phyloP scores from a whole-genome alignment of 2,329 filamentous ascomycete species.

The Xylariaceae sp. region DNA sequence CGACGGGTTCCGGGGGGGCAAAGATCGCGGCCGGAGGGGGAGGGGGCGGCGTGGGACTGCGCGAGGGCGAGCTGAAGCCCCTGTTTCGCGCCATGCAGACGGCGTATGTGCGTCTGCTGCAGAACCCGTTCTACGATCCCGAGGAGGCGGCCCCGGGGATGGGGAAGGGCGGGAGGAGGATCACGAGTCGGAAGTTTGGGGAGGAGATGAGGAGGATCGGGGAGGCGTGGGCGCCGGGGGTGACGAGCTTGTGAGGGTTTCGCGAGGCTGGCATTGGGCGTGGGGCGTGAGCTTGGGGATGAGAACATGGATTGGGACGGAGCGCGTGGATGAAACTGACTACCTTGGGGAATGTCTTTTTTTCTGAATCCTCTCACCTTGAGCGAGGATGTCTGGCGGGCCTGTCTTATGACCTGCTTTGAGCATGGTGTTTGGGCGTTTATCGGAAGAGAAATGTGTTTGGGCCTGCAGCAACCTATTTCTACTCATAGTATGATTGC shows the following conservation, averaged over 20 bases:
- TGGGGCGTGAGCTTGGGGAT: no score
- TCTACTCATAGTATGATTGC: no score
- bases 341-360: no score
- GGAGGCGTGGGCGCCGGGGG: constrained; percentile 75
- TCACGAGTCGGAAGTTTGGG: constrained; percentile 76
- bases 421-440: constrained; percentile 19
- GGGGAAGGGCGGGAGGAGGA: constrained; percentile 60
- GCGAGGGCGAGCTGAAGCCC: constrained; percentile 83
- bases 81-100: constrained; percentile 89
- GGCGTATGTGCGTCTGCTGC: constrained; percentile 82
- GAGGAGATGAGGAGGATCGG: constrained; percentile 83
- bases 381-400: neutral
- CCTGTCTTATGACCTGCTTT: no score
- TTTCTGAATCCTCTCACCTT: neutral
- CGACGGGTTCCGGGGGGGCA: constrained; percentile 10
- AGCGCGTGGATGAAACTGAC: no score
- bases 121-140: constrained; percentile 93
- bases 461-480: constrained; percentile 9
- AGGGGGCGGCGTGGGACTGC: constrained; percentile 57
- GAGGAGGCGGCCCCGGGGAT: constrained; percentile 66
- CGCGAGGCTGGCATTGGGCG: neutral
- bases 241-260: constrained; percentile 47
- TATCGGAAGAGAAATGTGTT: constrained; percentile 3
- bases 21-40: constrained; percentile 28
- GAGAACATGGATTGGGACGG: no score